Conservation (phyloP, 306 rosid genomes). For the Quercus cerris region DNA sequence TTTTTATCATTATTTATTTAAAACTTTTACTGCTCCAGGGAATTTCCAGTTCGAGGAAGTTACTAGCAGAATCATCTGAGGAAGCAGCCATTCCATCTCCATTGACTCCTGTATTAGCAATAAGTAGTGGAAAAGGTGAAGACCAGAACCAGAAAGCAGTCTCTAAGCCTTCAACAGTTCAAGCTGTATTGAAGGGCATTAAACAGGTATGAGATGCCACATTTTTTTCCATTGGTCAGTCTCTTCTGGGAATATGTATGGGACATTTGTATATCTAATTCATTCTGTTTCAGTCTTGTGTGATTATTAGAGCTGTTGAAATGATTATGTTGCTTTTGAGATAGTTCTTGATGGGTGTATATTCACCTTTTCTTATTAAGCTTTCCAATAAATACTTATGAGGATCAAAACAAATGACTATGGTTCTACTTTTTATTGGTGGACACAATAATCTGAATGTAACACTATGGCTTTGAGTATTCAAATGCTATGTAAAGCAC, state of each 20-base stretch:
- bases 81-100: conserved; percentile 72
- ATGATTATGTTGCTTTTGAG: neutral
- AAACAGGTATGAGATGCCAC: conserved; percentile 58
- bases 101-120: conserved; percentile 53
- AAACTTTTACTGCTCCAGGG: conserved; percentile 42
- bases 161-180: conserved; percentile 61
- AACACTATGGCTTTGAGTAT: neutral
- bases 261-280: neutral
- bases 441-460: too few species aligned
- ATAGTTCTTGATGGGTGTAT: too few species aligned
- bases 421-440: neutral
- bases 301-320: neutral
- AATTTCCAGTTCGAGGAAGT: conserved; percentile 62
- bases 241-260: neutral
- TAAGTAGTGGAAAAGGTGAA: conserved; percentile 45
- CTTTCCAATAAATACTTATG: neutral
- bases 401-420: neutral
- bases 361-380: too few species aligned
- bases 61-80: conserved; percentile 52
- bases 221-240: neutral
- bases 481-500: neutral
- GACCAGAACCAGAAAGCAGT: conserved; percentile 58
- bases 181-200: conserved; percentile 74
- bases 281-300: neutral
- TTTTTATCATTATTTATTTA: too few species aligned